Base-by-base conservation (phyloP, 2,329 filamentous ascomycete genomes). In the Botrytis elliptica region DNA sequence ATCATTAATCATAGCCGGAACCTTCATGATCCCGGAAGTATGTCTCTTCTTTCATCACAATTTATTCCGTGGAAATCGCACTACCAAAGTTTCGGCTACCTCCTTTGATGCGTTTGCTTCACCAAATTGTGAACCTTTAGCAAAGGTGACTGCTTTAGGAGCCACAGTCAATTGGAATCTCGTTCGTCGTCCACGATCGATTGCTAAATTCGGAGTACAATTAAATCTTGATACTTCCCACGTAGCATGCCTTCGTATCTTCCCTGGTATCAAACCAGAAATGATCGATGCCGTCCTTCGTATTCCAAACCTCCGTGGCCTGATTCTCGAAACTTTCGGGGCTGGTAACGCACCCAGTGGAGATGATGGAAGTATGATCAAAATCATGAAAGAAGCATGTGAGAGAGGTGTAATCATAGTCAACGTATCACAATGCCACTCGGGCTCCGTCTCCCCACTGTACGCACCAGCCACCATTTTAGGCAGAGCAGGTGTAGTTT, bases 21-120 rank as follows among this genome's bases (percentile, higher is more conserved):
- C 92, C 77, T 92, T 93, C 79, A 90, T 91, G 86, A 91, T 93
- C 70, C 91, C 91, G 0, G 91, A 93, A 82, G 91, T 93, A 40
- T 92, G 90, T 79, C 84, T 93, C 57, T 93, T 92, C 82, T 93
- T 93, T 84, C 91, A 92, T 80, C 89, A 91, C 81, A 89, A 88
- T 76, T 85, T 93, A 33, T 92, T 91, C 78, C 87, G 91, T 22
- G 91, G 91, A 18, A 93, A 92, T 77, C 84, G 91, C 60, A 85
- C 88, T 14, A 92, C 90, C 40, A 93, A 93, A 80, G 86, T 92
- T 40, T 90, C 90, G 38, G 89, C 91, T 10, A 90, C 89, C 76
- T 88, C 90, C 67, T 93, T 92, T 79, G 86, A 88, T 40, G 91
- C 91, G 1, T 93, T 93, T 81, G 87, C 87, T 57, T 90, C 89